These are phyloP conservation scores for Leptographium galeiforme DNA, from an alignment of 2,329 filamentous ascomycete genomes.

Conservation along the genomic window DNA sequence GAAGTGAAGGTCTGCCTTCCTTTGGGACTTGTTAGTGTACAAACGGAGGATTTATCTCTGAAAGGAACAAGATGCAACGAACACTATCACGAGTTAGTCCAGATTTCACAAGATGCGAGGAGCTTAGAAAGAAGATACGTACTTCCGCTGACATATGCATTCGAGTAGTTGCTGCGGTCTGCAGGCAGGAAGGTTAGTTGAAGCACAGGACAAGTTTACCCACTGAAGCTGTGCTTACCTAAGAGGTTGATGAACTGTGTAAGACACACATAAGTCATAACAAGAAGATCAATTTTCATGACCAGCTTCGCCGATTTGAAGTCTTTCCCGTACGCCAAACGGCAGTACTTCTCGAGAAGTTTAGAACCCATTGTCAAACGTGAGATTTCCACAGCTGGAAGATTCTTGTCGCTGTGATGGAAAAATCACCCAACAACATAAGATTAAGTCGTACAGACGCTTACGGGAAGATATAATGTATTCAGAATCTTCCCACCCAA, in stretches of 20 bases:
- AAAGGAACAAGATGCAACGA: background rate
- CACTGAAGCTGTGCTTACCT: background rate
- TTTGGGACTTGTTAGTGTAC: background rate
- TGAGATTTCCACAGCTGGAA: background rate
- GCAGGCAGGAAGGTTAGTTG: background rate
- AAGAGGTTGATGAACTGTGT: conserved; percentile 38
- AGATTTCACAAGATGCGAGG: too few species aligned
- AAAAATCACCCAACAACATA: too few species aligned
- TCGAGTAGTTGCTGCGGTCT: conserved; percentile 3
- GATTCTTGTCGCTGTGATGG: too few species aligned
- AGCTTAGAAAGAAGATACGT: background rate
- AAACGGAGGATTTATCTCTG: too few species aligned
- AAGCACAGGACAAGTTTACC: background rate
- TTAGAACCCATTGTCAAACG: background rate
- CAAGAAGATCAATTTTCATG: conserved; percentile 37
- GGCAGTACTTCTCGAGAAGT: background rate
- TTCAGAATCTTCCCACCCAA: background rate
- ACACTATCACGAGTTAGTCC: background rate
- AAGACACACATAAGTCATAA: conserved; percentile 47
- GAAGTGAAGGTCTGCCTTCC: conserved; percentile 4
- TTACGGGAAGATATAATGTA: background rate
- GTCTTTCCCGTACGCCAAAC: background rate
- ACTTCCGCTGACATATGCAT: conserved; percentile 3
- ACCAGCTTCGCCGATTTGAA: conserved; percentile 4
- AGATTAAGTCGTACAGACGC: background rate